These are phyloP conservation scores for Sclerotinia nivalis DNA, from an alignment of 2,329 filamentous ascomycete genomes.

Conservation along the genomic window DNA sequence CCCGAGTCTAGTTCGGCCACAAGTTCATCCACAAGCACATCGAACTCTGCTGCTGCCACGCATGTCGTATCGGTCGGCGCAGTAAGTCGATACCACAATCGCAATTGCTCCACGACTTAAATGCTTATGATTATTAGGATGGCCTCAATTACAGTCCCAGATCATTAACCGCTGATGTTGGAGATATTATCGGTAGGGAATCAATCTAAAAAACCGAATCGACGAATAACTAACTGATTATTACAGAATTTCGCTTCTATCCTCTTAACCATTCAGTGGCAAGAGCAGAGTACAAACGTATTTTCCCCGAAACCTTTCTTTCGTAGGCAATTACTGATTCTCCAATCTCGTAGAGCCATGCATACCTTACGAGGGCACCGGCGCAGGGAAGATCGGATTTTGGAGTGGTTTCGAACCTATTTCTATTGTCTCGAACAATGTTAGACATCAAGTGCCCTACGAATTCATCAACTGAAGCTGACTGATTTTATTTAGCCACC, in stretches of 20 bases:
- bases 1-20: not conserved
- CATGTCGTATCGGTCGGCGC: constrained; percentile 40
- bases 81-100: constrained; percentile 32
- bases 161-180: constrained; percentile 44
- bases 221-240: constrained; percentile 16
- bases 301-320: not conserved
- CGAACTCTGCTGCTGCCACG: constrained; percentile 33
- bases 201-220: not conserved
- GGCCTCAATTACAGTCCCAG: constrained; percentile 43
- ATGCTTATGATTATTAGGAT: constrained; percentile 26
- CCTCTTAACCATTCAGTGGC: constrained; percentile 65
- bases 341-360: constrained; percentile 51
- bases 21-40: constrained; percentile 27
- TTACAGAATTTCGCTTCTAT: constrained; percentile 57
- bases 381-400: constrained; percentile 52
- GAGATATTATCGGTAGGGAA: constrained; percentile 50
- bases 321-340: not conserved
- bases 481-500: constrained; percentile 40
- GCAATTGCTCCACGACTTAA: constrained; percentile 21
- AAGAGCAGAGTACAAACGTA: constrained; percentile 53
- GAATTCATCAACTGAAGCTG: constrained; percentile 12
- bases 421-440: constrained; percentile 45
- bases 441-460: constrained; percentile 38
- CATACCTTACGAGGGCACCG: constrained; percentile 59
- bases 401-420: constrained; percentile 54